Conservation (phyloP, 495 filamentous ascomycete species). For the Aspergillus funiculosus region DNA sequence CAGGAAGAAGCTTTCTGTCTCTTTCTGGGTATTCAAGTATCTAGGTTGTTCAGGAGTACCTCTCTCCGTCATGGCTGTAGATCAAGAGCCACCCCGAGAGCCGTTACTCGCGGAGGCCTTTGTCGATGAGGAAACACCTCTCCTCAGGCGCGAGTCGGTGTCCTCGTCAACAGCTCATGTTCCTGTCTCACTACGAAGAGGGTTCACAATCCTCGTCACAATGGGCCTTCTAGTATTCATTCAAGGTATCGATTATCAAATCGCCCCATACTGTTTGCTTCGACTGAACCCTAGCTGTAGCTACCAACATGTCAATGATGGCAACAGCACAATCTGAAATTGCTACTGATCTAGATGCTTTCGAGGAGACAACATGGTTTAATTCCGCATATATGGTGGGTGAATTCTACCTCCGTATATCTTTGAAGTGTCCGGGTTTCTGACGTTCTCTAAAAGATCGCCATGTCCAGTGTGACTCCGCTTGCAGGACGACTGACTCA, state of each 20-base stretch:
- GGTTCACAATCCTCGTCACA: constrained; percentile 9
- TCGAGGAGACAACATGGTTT: constrained; percentile 67
- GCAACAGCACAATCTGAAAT: constrained; percentile 70
- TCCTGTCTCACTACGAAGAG: constrained; percentile 11
- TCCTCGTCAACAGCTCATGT: not conserved
- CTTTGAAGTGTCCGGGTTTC: not conserved
- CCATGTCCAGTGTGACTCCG: constrained; percentile 60
- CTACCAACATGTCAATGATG: constrained; percentile 70
- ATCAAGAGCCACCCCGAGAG: not conserved
- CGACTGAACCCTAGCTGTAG: constrained; percentile 25
- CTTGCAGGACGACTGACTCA: constrained; percentile 60
- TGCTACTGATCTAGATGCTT: constrained; percentile 65
- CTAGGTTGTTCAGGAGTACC: not conserved
- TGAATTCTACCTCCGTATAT: not conserved
- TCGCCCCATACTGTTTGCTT: not conserved
- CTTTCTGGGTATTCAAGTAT: not conserved
- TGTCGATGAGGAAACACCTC: constrained; percentile 9
- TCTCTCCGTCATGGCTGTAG: constrained; percentile 5
- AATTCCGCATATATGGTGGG: constrained; percentile 59
- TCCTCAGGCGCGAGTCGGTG: constrained; percentile 7
- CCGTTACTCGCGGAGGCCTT: not conserved
- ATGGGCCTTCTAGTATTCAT: constrained; percentile 19
- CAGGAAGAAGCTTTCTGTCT: not conserved
- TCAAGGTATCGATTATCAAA: constrained; percentile 10
- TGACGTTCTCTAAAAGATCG: constrained; percentile 44